phyloP scores from a whole-genome alignment of 345 rosid genomes.

The Balakata baccata region DNA sequence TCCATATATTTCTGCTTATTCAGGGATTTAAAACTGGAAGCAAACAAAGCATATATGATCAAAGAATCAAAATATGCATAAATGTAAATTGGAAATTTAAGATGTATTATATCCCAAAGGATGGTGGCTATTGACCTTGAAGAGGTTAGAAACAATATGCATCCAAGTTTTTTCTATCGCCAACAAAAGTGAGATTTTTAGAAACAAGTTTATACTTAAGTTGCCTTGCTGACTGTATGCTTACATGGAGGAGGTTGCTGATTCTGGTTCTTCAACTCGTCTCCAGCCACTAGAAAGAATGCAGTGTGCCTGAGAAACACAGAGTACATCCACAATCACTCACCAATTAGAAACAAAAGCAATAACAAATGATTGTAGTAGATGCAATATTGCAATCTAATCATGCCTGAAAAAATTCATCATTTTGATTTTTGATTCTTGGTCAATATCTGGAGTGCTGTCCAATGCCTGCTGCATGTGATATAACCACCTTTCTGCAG shows the following conservation, averaged over 20 bases:
- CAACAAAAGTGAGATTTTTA: constrained; percentile 7
- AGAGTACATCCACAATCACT: background rate
- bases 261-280: constrained; percentile 67
- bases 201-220: constrained; percentile 13
- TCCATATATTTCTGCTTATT: too few relatives aligned
- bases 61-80: too few relatives aligned
- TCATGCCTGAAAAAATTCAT: constrained; percentile 75
- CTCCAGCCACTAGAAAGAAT: constrained; percentile 88
- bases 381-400: background rate
- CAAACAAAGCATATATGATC: too few relatives aligned
- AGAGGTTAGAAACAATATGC: background rate
- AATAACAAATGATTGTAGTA: background rate
- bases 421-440: constrained; percentile 68
- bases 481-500: constrained; percentile 84
- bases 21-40: too few relatives aligned
- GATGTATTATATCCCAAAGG: background rate
- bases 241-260: constrained; percentile 46
- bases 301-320: constrained; percentile 69
- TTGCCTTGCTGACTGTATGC: constrained; percentile 38
- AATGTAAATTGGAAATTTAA: too few relatives aligned
- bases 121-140: background rate
- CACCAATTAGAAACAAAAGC: background rate
- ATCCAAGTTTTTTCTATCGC: background rate
- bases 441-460: constrained; percentile 54
- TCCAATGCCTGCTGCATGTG: constrained; percentile 84